These are phyloP conservation scores for Tulasnella sp. DNA, from an alignment of 768 basidiomycete genomes.

Conservation along the genomic window DNA sequence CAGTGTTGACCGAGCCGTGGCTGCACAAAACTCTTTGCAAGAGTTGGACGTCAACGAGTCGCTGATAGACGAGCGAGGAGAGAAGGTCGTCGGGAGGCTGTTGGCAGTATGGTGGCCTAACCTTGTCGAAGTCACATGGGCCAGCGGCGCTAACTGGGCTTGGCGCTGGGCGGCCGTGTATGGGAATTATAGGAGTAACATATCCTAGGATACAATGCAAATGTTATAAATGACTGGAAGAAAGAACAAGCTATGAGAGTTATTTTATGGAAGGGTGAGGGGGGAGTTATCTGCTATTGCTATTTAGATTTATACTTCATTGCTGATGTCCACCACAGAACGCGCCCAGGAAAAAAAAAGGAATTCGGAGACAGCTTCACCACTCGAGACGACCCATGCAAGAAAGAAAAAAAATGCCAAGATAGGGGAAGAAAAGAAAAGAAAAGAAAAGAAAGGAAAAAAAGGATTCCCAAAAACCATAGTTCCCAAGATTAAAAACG, in stretches of 20 bases:
- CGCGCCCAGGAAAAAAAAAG: neutral
- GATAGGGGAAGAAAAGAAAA: neutral
- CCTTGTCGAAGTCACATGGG: neutral
- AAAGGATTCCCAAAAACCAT: neutral
- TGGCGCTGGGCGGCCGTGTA: neutral
- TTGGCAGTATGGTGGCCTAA: neutral
- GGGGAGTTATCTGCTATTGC: neutral
- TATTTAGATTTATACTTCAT: neutral
- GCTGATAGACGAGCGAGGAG: neutral
- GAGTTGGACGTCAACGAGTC: neutral
- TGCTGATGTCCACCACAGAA: neutral
- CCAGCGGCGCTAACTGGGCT: too few species aligned
- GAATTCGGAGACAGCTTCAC: neutral
- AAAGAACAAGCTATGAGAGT: neutral
- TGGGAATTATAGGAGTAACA: neutral
- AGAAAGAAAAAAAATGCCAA: neutral
- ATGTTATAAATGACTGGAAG: neutral
- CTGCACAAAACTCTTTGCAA: neutral
- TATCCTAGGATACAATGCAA: neutral
- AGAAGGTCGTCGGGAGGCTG: neutral
- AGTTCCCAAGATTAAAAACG: neutral
- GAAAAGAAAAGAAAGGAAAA: neutral
- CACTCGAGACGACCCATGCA: neutral
- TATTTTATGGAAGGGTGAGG: neutral
- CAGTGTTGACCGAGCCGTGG: neutral